Conservation (phyloP, 352 stramenopile species). For the Pythium phragmiticola region DNA sequence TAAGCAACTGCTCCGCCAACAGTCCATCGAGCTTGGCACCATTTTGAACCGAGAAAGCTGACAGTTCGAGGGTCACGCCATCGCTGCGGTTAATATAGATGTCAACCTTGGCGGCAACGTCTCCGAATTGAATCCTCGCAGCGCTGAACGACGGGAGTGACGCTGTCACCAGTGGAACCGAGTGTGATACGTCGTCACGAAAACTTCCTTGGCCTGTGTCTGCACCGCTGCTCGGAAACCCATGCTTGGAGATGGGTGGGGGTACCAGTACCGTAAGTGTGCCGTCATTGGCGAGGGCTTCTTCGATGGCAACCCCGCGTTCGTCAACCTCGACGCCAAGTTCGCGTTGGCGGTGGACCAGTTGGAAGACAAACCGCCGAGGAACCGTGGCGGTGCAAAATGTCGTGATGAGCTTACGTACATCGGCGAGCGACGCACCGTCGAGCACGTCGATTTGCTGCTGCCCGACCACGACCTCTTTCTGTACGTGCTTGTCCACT, state of each 20-base stretch:
- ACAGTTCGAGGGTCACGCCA: constrained; percentile 19
- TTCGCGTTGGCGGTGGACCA: constrained; percentile 2
- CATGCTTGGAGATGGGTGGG: neutral
- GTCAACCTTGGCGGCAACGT: constrained; percentile 14
- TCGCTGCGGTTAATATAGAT: constrained; percentile 11
- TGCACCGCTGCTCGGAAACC: neutral
- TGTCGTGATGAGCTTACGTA: constrained; percentile 30
- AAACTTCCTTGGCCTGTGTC: neutral
- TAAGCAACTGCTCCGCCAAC: neutral
- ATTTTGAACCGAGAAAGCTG: constrained; percentile 9
- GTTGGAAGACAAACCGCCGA: constrained; percentile 25
- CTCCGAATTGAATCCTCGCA: constrained; percentile 13
- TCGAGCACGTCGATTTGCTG: constrained; percentile 29
- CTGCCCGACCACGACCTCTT: constrained; percentile 8
- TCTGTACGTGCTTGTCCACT: neutral
- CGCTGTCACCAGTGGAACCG: neutral
- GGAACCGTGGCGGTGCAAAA: constrained; percentile 28
- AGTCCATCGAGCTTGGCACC: constrained; percentile 8
- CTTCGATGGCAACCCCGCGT: constrained; percentile 6
- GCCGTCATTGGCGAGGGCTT: constrained; percentile 17
- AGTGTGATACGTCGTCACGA: neutral
- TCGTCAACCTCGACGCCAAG: constrained; percentile 8
- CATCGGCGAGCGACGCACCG: constrained; percentile 27
- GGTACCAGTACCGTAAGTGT: constrained; percentile 9
- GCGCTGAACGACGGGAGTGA: constrained; percentile 14